Base-by-base conservation (phyloP, 2,329 filamentous ascomycete species). In the Neofusicoccum ribis region DNA sequence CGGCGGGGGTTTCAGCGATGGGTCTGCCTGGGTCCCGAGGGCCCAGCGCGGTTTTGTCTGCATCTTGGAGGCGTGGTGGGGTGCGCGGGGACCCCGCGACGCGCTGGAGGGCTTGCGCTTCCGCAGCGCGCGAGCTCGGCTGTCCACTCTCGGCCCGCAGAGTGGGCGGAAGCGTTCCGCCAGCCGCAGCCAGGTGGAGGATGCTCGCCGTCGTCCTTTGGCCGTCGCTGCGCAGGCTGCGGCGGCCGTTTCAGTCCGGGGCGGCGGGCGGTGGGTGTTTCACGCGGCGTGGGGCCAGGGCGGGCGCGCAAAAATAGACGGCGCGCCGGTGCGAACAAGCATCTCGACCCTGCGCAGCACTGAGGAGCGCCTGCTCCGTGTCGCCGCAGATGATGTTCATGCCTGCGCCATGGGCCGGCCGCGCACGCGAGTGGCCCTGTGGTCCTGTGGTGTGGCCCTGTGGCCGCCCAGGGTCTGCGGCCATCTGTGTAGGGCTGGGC, bases 91-190 rank as follows among this genome's bases (percentile, higher is more conserved):
- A 17, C 43, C 43, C 56, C 56, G 56, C 56, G 43, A 47, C 27
- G 43, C n/a, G 27, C 20, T 44, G 54, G 54, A 31, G 20, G 46
- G 39, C 54, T 54, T 43, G 5, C 27, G 39, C 54, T 43, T 43
- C 39, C 52, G 54, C 23, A 14, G 27, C 27, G 27, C 27, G 54
- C 3, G 52, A 60, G 56, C 56, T 60, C 56, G 56, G 56, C 56
- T 60, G 54, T 46, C 54, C 54, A 60, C 41, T 36, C 41, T 60
- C 41, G 56, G 56, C 56, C 54, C 54, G 54, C 54, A 41, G 41
- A 9, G 56, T 47, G 43, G 56, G 56, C 56, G 56, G 56, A 60
- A 60, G n/a, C 41, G 8, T 60, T 60, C 56, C 56, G 56, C 37
- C n/a, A 37, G 31, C 15, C 41, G 8, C 27, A 39, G 37, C 6